Evolutionary conservation across 257 asterid genomes (phyloP).

Genomic region (Nicotiana tabacum): DNA sequence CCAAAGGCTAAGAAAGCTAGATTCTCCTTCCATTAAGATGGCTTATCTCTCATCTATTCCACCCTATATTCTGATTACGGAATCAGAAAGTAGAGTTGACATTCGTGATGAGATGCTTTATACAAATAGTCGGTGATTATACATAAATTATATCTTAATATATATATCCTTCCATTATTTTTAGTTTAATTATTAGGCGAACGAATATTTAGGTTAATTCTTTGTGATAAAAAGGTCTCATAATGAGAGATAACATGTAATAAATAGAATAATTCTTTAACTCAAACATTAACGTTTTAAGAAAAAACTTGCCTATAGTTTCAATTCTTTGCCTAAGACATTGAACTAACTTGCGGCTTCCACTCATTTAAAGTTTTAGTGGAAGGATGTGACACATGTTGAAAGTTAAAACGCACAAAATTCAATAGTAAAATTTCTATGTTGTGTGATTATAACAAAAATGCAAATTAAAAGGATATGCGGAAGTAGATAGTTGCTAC

Average conservation of each 20-base stretch:
- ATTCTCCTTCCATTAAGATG: constrained; percentile 1
- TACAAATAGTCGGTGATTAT: too few species aligned
- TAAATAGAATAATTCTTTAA: neutral
- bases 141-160: too few species aligned
- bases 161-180: too few species aligned
- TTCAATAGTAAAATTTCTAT: neutral
- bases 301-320: neutral
- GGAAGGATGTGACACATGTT: neutral
- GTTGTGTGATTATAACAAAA: neutral
- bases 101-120: neutral
- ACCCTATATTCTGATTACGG: neutral
- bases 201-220: too few species aligned
- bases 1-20: neutral
- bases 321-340: neutral
- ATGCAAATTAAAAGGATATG: neutral
- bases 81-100: neutral
- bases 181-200: too few species aligned
- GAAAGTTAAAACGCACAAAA: neutral
- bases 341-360: neutral
- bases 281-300: neutral
- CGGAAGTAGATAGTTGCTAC: neutral
- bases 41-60: neutral
- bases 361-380: neutral
- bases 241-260: too few species aligned
- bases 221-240: too few species aligned